Percentiles rank a stretch among this genome's conserved stretches.
Conservation (phyloP, 73 alveolate species). For the Blepharisma stoltei region DNA sequence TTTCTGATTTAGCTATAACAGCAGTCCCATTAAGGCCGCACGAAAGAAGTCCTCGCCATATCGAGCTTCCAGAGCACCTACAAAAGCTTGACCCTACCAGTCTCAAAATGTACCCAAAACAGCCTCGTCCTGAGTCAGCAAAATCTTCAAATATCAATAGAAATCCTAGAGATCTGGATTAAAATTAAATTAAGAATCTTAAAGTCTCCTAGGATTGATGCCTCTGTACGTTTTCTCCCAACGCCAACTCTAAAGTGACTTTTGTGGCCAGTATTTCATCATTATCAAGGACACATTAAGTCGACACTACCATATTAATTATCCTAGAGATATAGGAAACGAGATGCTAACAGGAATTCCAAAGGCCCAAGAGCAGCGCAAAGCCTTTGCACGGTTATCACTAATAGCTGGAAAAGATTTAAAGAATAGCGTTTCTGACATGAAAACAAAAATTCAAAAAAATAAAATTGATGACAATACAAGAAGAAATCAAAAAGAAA, state of each 20-base stretch:
- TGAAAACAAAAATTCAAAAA: not conserved
- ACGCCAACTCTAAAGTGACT: too few relatives aligned
- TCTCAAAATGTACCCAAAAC: too few relatives aligned
- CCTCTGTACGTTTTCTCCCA: too few relatives aligned
- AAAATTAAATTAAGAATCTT: too few relatives aligned
- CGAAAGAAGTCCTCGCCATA: too few relatives aligned
- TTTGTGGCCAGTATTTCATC: too few relatives aligned
- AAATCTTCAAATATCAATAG: not conserved
- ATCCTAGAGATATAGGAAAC: not conserved
- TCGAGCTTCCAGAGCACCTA: too few relatives aligned
- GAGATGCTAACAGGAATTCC: not conserved
- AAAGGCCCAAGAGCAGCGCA: slow-evolving; percentile 10
- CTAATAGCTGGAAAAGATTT: slow-evolving; percentile 23
- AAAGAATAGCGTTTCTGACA: not conserved
- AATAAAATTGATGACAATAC: not conserved
- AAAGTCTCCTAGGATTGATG: too few relatives aligned
- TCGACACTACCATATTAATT: too few relatives aligned
- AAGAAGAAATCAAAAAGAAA: not conserved
- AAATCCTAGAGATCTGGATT: not conserved
- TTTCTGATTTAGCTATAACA: slow-evolving; percentile 9
- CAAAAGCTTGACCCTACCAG: too few relatives aligned
- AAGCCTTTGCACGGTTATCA: not conserved
- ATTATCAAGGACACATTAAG: too few relatives aligned
- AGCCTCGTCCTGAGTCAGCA: slow-evolving; percentile 18
- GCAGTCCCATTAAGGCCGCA: not conserved